Conservation (phyloP, 2,329 filamentous ascomycete genomes). For the Plectosphaerella cucumerina region DNA sequence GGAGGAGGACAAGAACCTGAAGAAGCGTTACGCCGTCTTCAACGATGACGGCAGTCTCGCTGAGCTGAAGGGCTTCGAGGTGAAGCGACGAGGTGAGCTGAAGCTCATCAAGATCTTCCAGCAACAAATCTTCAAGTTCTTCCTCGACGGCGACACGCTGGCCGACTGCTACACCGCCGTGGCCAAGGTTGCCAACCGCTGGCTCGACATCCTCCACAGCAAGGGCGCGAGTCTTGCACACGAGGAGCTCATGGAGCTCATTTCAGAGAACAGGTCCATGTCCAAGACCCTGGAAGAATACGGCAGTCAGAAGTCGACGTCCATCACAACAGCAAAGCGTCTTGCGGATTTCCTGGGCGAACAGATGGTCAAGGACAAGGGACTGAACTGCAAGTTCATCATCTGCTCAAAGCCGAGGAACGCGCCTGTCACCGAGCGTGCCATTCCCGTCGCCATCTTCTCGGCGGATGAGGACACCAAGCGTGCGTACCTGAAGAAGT, state of each 20-base stretch:
- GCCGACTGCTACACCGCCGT: slow-evolving; percentile 87
- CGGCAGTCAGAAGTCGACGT: slow-evolving; percentile 90
- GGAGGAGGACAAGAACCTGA: slow-evolving; percentile 98
- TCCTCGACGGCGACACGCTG: slow-evolving; percentile 84
- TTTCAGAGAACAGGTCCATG: slow-evolving; percentile 99
- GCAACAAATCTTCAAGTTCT: slow-evolving; percentile 99
- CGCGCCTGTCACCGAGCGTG: slow-evolving; percentile 90
- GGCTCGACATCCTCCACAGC: slow-evolving; percentile 90
- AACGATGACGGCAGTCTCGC: slow-evolving; percentile 95
- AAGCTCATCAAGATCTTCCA: slow-evolving; percentile 99
- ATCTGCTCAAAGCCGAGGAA: slow-evolving; percentile 84
- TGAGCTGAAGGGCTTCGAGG: slow-evolving; percentile 94
- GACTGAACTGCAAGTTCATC: slow-evolving; percentile 99
- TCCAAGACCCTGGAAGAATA: slow-evolving; percentile 96
- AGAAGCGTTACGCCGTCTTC: slow-evolving; percentile 98
- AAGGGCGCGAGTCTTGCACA: slow-evolving; percentile 88
- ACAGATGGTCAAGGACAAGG: slow-evolving; percentile 99
- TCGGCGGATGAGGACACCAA: slow-evolving; percentile 88
- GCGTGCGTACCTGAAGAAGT: slow-evolving; percentile 85
- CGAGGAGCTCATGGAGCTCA: slow-evolving; percentile 97
- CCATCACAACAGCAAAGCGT: slow-evolving; percentile 96
- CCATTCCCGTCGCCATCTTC: slow-evolving; percentile 94
- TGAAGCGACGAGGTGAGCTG: slow-evolving; percentile 94
- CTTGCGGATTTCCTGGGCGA: slow-evolving; percentile 94
- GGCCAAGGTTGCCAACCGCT: slow-evolving; percentile 90